Evolutionary conservation across 2,329 filamentous ascomycete species (phyloP).

Genomic region (Diaporthe batatas): DNA sequence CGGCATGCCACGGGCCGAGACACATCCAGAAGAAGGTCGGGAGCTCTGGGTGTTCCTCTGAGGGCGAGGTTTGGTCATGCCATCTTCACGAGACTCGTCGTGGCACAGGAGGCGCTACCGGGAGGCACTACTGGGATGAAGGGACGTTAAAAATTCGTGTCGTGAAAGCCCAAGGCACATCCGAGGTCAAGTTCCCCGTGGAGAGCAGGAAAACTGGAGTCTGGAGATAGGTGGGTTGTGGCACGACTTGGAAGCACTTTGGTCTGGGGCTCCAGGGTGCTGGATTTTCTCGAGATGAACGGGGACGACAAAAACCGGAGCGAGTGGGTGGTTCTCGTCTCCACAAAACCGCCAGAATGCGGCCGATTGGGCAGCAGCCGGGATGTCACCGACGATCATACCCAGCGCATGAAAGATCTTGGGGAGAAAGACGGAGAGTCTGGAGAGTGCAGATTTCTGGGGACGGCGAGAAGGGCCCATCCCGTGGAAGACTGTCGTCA

Average conservation of each 20-base stretch:
- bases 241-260: background rate
- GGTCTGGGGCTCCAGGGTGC: constrained; percentile 6
- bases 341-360: constrained; percentile 32
- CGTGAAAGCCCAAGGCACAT: background rate
- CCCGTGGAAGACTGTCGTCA: background rate
- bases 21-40: background rate
- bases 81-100: constrained; percentile 19
- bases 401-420: constrained; percentile 20
- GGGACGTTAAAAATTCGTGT: background rate
- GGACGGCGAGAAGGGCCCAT: background rate
- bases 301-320: constrained; percentile 12
- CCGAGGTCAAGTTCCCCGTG: constrained; percentile 28
- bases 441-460: constrained; percentile 18
- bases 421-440: constrained; percentile 32
- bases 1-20: background rate
- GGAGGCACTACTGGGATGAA: background rate
- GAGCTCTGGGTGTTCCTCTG: background rate
- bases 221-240: constrained; percentile 35
- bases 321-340: constrained; percentile 4
- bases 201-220: constrained; percentile 37
- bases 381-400: constrained; percentile 34
- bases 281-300: constrained; percentile 13
- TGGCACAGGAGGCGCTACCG: constrained; percentile 4
- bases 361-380: constrained; percentile 19
- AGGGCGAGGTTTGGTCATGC: constrained; percentile 2